Conservation (phyloP, 345 rosid species). For the Hibiscus mutabilis region DNA sequence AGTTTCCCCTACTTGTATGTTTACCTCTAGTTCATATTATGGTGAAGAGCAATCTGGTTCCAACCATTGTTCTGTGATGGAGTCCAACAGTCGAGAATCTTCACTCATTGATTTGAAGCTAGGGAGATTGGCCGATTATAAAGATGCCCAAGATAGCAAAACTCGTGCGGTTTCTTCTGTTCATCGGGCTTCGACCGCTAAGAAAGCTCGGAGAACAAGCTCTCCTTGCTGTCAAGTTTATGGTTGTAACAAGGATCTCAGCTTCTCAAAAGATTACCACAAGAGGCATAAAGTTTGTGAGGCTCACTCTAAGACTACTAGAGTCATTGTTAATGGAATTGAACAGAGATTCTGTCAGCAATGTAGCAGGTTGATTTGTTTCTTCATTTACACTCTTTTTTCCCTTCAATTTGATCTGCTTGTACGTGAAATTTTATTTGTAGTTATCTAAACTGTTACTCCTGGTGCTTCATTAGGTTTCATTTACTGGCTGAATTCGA, state of each 20-base stretch:
- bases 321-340: slow-evolving; percentile 52
- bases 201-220: slow-evolving; percentile 29
- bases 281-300: slow-evolving; percentile 81
- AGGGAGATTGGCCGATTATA: slow-evolving; percentile 46
- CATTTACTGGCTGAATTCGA: slow-evolving; percentile 84
- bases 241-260: slow-evolving; percentile 68
- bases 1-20: slow-evolving; percentile 24
- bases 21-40: slow-evolving; percentile 20
- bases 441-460: neutral
- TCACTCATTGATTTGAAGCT: slow-evolving; percentile 61
- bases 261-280: slow-evolving; percentile 63
- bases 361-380: slow-evolving; percentile 62
- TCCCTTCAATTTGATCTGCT: neutral
- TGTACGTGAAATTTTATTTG: neutral
- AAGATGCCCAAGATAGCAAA: neutral
- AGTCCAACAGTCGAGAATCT: slow-evolving; percentile 34
- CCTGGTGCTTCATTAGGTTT: slow-evolving; percentile 46
- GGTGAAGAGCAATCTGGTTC: slow-evolving; percentile 36
- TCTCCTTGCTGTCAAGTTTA: slow-evolving; percentile 55
- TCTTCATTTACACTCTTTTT: slow-evolving; percentile 10
- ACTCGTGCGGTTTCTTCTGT: slow-evolving; percentile 16
- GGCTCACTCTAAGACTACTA: slow-evolving; percentile 61
- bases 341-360: slow-evolving; percentile 92
- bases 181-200: slow-evolving; percentile 16
- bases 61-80: slow-evolving; percentile 32